Evolutionary conservation across 1,284 basidiomycete genomes (phyloP).

Genomic region (Lentinula novae-zelandiae): DNA sequence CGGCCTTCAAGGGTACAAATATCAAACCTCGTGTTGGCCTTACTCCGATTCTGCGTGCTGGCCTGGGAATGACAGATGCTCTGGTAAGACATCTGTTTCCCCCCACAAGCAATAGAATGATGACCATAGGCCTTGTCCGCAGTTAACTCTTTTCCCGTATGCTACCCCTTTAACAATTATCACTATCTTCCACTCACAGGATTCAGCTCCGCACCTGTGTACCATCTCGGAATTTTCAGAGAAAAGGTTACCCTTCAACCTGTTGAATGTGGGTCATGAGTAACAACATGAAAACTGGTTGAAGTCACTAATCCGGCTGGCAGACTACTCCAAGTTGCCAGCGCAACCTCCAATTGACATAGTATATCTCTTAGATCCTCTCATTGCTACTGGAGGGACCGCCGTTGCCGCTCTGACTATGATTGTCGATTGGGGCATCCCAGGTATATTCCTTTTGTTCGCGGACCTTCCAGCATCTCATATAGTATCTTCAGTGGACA

Average conservation of each 20-base stretch:
- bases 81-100: constrained; percentile 33
- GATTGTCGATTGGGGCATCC: constrained; percentile 85
- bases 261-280: constrained; percentile 73
- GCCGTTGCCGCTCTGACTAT: constrained; percentile 82
- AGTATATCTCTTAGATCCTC: constrained; percentile 85
- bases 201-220: constrained; percentile 71
- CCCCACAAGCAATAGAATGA: constrained; percentile 5
- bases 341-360: constrained; percentile 72
- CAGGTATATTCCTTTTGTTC: constrained; percentile 32
- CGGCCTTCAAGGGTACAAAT: constrained; percentile 58
- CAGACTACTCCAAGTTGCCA: constrained; percentile 93
- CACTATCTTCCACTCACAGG: not conserved
- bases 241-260: constrained; percentile 90
- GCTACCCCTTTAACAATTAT: constrained; percentile 22
- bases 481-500: constrained; percentile 39
- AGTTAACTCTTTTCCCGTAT: constrained; percentile 76
- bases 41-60: constrained; percentile 89
- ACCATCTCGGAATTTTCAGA: constrained; percentile 87
- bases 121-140: not conserved
- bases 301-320: constrained; percentile 6
- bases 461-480: constrained; percentile 4
- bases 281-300: not conserved
- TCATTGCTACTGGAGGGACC: constrained; percentile 95
- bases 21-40: constrained; percentile 80
- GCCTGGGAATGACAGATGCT: constrained; percentile 91